A percentile compares a stretch with the other conserved stretches of the same genome.
Conservation (phyloP, 495 filamentous ascomycete species). For the Amphirosellinia nigrospora region DNA sequence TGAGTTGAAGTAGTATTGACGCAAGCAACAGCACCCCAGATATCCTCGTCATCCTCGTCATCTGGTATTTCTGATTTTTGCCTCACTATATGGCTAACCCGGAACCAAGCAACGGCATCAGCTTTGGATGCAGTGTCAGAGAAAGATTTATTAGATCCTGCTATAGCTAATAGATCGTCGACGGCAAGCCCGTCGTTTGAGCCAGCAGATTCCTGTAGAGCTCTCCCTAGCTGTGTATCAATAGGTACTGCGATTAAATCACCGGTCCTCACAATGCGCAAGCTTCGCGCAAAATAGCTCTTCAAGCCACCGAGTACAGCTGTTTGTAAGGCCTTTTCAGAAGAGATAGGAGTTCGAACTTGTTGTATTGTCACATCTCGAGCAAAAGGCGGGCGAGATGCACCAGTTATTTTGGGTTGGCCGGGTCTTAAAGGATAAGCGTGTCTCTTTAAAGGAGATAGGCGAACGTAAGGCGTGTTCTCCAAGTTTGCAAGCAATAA, state of each 20-base stretch:
- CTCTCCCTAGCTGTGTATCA: slow-evolving; percentile 78
- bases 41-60: slow-evolving; percentile 60
- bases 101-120: slow-evolving; percentile 88
- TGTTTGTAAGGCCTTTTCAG: slow-evolving; percentile 81
- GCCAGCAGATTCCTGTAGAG: slow-evolving; percentile 67
- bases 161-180: slow-evolving; percentile 65
- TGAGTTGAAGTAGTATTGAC: slow-evolving; percentile 84
- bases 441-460: slow-evolving; percentile 66
- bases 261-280: slow-evolving; percentile 79
- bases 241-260: slow-evolving; percentile 87
- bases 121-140: slow-evolving; percentile 37
- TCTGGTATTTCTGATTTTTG: slow-evolving; percentile 59
- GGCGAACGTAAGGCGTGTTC: slow-evolving; percentile 71
- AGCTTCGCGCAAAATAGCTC: slow-evolving; percentile 78
- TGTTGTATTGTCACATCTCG: slow-evolving; percentile 92
- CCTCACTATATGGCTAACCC: slow-evolving; percentile 71
- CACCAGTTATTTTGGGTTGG: slow-evolving; percentile 56
- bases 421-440: slow-evolving; percentile 45
- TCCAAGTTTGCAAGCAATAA: slow-evolving; percentile 85
- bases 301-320: slow-evolving; percentile 84
- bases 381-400: slow-evolving; percentile 79
- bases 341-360: slow-evolving; percentile 84
- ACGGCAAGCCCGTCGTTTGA: slow-evolving; percentile 65
- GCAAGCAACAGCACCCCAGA: slow-evolving; percentile 82
- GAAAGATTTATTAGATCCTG: slow-evolving; percentile 37